Conservation (phyloP, 306 rosid genomes). For the Prunus mume region DNA sequence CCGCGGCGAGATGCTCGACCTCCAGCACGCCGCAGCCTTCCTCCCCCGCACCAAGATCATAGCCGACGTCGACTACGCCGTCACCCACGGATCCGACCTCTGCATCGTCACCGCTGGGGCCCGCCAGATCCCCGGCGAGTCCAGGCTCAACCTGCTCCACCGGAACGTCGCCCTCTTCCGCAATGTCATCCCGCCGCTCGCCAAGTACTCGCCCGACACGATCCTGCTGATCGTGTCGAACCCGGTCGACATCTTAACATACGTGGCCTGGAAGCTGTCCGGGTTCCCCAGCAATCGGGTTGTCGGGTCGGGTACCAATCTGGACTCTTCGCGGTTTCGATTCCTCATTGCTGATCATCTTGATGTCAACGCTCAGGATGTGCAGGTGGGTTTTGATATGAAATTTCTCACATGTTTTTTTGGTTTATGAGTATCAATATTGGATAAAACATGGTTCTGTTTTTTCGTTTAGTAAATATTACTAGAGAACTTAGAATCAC, state of each 20-base stretch:
- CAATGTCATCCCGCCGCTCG: slow-evolving; percentile 66
- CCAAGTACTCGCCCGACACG: slow-evolving; percentile 47
- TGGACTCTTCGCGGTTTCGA: slow-evolving; percentile 86
- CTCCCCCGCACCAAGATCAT: slow-evolving; percentile 83
- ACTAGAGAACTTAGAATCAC: too few species aligned
- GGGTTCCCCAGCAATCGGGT: slow-evolving; percentile 86
- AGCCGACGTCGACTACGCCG: slow-evolving; percentile 72
- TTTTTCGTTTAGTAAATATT: too few species aligned
- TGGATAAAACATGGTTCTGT: too few species aligned
- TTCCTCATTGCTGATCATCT: slow-evolving; percentile 94
- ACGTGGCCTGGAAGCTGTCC: slow-evolving; percentile 86
- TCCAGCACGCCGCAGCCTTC: slow-evolving; percentile 92
- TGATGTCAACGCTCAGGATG: slow-evolving; percentile 91
- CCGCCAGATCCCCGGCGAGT: slow-evolving; percentile 70
- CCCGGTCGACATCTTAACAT: slow-evolving; percentile 79
- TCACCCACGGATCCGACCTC: slow-evolving; percentile 69
- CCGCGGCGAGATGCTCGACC: slow-evolving; percentile 94
- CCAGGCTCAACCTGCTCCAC: slow-evolving; percentile 68
- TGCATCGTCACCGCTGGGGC: slow-evolving; percentile 93
- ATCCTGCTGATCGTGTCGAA: slow-evolving; percentile 72
- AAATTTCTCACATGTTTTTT: too few species aligned
- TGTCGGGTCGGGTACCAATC: slow-evolving; percentile 89
- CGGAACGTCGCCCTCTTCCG: slow-evolving; percentile 70
- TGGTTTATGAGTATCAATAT: too few species aligned
- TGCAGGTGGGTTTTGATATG: slow-evolving; percentile 49